phyloP scores from a whole-genome alignment of 768 basidiomycete species.

The Pleurotus sapidus region DNA sequence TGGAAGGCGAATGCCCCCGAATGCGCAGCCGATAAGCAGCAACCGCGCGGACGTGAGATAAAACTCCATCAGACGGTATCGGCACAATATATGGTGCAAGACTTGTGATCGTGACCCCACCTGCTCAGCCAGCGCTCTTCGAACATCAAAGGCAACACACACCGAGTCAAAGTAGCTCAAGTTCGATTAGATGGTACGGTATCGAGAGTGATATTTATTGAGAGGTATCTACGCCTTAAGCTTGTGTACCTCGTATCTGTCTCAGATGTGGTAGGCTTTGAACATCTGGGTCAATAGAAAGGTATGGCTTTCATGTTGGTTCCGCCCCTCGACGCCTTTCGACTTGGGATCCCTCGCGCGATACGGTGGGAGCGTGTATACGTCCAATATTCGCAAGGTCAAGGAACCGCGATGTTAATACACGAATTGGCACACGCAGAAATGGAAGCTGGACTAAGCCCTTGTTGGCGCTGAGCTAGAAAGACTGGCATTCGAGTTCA shows the following conservation, averaged over 20 bases:
- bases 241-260: slow-evolving; percentile 93
- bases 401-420: not conserved
- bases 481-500: too few species aligned
- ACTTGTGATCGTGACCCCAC: not conserved
- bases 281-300: slow-evolving; percentile 76
- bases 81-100: not conserved
- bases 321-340: not conserved
- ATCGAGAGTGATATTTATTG: too few species aligned
- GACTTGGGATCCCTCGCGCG: not conserved
- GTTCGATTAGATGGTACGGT: too few species aligned
- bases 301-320: not conserved
- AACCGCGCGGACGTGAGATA: slow-evolving; percentile 2
- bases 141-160: too few species aligned
- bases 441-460: too few species aligned
- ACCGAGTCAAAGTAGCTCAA: too few species aligned
- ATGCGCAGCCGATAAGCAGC: too few species aligned
- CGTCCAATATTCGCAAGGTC: not conserved
- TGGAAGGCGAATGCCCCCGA: too few species aligned
- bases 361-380: not conserved
- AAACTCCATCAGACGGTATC: not conserved
- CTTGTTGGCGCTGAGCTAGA: too few species aligned
- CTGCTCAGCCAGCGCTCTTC: too few species aligned
- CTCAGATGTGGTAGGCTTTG: slow-evolving; percentile 64
- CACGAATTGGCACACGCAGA: too few species aligned
- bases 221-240: not conserved